Base-by-base conservation (phyloP, 163 green algal genomes). In the Smithsoniella earleae region DNA sequence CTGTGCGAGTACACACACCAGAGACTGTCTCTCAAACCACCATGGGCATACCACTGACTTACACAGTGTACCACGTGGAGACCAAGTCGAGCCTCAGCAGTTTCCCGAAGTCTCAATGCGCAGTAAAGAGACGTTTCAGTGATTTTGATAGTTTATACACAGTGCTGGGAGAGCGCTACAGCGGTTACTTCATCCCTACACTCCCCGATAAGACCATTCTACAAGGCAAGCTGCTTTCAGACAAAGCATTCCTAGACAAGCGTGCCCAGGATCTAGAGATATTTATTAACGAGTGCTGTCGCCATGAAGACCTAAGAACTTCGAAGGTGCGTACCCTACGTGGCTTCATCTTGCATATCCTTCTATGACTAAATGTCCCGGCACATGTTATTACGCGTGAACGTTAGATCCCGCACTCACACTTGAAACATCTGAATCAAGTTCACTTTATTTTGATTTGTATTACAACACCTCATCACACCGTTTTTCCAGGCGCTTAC, bases 41-140 rank as follows among this genome's bases (percentile, higher is more conserved):
- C 8, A 64, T 64, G 49, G 49, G 49, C 31, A 64, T 64, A 25
- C 49, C 49, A 10, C 13, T 64, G 49, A 36, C 49, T 13, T 27
- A 64, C 49, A 64, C 49, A 36, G 49, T 64, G 13, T 64, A 64
- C 49, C 49, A 64, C 13, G 49, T 64, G 0, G 49, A 64, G 13
- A 36, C 49, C 49, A 64, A 25, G 33, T 64, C 49, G 6, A 64
- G 25, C 5, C 13, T 64, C 25, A 64, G 49, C 49, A 36, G 25
- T 25, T 64, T 64, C 13, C 49, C 49, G 1, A 64, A 64, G 13
- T 64, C 49, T 36, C 33, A 6, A 27, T 27, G 49, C 13, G 31
- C 49, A 6, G 49, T 64, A 8, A 25, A 27, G 8, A 10, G 49
- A 13, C 31, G 49, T 10, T 64, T 64, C 13, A 64, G 49, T 27